A percentile compares a stretch with the other conserved stretches of the same genome.
Conservation (phyloP, 768 basidiomycete species). For the Rhizopogon rudus region DNA sequence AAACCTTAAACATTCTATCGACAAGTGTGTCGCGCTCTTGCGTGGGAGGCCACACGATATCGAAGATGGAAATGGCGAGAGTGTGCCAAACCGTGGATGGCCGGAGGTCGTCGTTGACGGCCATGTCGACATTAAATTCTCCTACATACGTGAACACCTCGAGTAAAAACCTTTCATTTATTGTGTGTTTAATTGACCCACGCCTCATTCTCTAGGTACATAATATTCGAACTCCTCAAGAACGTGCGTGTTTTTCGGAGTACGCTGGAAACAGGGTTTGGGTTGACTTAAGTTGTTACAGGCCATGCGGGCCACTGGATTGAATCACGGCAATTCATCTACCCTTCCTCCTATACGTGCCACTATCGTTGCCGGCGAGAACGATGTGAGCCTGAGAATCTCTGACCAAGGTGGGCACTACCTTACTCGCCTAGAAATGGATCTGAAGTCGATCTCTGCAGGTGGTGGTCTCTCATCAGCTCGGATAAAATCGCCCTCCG, state of each 20-base stretch:
- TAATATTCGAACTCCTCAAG: constrained; percentile 86
- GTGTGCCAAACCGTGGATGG: constrained; percentile 33
- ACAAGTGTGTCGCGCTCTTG: constrained; percentile 59
- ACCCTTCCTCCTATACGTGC: constrained; percentile 59
- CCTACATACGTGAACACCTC: constrained; percentile 84
- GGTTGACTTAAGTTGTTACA: constrained; percentile 21
- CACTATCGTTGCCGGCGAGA: constrained; percentile 70
- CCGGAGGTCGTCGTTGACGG: constrained; percentile 73
- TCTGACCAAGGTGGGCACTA: constrained; percentile 73
- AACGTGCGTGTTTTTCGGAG: constrained; percentile 51
- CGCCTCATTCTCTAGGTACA: constrained; percentile 50
- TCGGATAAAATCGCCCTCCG: constrained; percentile 58
- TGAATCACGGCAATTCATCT: constrained; percentile 40
- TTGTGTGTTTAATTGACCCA: background rate
- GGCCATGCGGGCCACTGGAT: constrained; percentile 69
- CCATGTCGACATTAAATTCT: constrained; percentile 61
- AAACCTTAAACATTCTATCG: constrained; percentile 63
- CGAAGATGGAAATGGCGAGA: constrained; percentile 32
- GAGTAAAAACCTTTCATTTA: constrained; percentile 48
- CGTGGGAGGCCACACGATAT: constrained; percentile 40
- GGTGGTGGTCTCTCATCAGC: constrained; percentile 66
- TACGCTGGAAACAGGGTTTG: background rate
- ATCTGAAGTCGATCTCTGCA: constrained; percentile 22
- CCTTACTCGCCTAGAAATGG: background rate
- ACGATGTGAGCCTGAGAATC: constrained; percentile 77